Percentiles rank a stretch among this genome's conserved stretches.
phyloP scores from a whole-genome alignment of 75 land plant species.

The Pinus albicaulis region DNA sequence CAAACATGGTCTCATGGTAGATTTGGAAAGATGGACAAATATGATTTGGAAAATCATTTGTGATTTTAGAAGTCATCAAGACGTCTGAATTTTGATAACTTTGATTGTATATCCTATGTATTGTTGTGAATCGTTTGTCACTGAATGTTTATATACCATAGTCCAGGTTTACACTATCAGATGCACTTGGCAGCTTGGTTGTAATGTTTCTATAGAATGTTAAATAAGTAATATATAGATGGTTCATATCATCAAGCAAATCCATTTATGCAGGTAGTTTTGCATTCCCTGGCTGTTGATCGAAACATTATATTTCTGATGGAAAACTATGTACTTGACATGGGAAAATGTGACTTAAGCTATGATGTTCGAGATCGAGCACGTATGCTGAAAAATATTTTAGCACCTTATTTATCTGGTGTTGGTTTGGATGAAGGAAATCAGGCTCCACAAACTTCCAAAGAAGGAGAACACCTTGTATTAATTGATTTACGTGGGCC shows the following conservation, averaged over 20 bases:
- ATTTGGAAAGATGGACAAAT: background rate
- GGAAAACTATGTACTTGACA: constrained; percentile 53
- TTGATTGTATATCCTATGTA: background rate
- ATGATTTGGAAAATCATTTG: background rate
- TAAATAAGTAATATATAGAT: background rate
- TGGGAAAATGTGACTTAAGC: constrained; percentile 68
- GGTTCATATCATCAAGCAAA: background rate
- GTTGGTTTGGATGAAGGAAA: constrained; percentile 14
- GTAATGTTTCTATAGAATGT: background rate
- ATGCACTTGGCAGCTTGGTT: background rate
- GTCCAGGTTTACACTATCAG: no score
- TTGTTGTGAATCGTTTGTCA: background rate
- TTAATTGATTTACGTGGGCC: constrained; percentile 1
- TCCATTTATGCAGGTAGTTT: constrained; percentile 8
- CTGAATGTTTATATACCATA: no score
- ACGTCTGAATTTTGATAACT: background rate
- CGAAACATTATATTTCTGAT: constrained; percentile 5
- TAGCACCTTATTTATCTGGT: constrained; percentile 11
- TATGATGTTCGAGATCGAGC: constrained; percentile 98
- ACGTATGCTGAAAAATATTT: constrained; percentile 58
- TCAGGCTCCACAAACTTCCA: background rate
- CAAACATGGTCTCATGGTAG: background rate
- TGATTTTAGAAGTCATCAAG: background rate
- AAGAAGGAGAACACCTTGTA: background rate
- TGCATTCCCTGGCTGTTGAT: constrained; percentile 1